Conservation (phyloP, 371 early-diverging fungal genomes). For the Apophysomyces sp. region DNA sequence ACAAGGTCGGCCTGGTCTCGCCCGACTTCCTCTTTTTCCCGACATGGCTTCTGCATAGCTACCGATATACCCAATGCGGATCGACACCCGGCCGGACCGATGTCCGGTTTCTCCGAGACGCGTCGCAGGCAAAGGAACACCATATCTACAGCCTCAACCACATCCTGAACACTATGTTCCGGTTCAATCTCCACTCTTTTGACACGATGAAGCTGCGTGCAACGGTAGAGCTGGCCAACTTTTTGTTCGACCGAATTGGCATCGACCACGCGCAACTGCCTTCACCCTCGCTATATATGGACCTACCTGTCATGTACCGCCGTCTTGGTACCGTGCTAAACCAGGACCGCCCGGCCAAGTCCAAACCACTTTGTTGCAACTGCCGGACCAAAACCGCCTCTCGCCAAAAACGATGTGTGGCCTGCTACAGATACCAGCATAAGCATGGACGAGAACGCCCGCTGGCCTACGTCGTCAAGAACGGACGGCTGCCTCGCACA, state of each 20-base stretch:
- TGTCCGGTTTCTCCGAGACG: constrained; percentile 40
- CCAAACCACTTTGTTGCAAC: constrained; percentile 37
- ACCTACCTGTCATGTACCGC: constrained; percentile 21
- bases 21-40: constrained; percentile 50
- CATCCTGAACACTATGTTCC: constrained; percentile 43
- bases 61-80: constrained; percentile 38
- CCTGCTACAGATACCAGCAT: constrained; percentile 46
- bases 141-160: constrained; percentile 45
- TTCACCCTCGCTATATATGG: background rate
- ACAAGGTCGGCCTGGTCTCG: constrained; percentile 27
- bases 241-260: constrained; percentile 33
- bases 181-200: constrained; percentile 38
- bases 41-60: constrained; percentile 43
- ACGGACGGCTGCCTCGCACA: constrained; percentile 16
- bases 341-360: constrained; percentile 31
- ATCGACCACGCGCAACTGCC: constrained; percentile 26
- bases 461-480: constrained; percentile 34
- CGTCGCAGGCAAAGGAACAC: constrained; percentile 40
- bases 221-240: constrained; percentile 36
- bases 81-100: constrained; percentile 40
- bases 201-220: constrained; percentile 21
- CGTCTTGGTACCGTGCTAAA: constrained; percentile 24
- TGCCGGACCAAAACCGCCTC: constrained; percentile 44
- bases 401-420: constrained; percentile 40
- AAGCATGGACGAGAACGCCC: constrained; percentile 40